Conservation (phyloP, 305 asterid species). For the Fraxinus xanthoxyloides region DNA sequence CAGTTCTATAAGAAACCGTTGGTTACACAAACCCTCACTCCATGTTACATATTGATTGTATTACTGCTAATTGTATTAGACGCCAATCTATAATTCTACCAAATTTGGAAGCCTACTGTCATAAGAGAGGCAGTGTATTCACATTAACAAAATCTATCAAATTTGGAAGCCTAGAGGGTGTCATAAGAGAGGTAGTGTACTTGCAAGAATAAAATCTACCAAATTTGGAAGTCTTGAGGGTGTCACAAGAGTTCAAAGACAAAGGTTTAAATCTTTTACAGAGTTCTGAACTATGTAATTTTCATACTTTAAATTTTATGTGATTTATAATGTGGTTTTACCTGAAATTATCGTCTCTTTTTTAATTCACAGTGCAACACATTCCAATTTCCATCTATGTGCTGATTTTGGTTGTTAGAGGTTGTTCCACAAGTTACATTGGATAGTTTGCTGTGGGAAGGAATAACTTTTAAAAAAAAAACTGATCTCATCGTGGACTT, state of each 20-base stretch:
- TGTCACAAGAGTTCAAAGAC: not conserved
- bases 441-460: conserved; percentile 3
- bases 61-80: not conserved
- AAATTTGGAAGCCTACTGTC: not conserved
- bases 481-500: not conserved
- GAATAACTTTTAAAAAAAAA: not conserved
- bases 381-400: not conserved
- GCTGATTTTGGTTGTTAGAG: not conserved
- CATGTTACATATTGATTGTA: not conserved
- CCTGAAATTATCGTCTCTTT: not conserved
- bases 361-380: not conserved
- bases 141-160: not conserved
- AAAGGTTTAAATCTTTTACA: not conserved
- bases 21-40: not conserved
- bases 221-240: not conserved
- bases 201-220: not conserved
- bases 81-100: not conserved
- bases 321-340: not conserved
- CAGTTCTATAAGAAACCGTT: not conserved
- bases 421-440: not conserved
- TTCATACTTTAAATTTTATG: not conserved
- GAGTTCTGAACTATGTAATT: not conserved
- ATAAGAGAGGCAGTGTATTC: not conserved
- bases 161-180: not conserved
- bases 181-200: not conserved